These are phyloP conservation scores for Amanita muscaria DNA, from an alignment of 768 basidiomycete genomes.

Conservation along the genomic window DNA sequence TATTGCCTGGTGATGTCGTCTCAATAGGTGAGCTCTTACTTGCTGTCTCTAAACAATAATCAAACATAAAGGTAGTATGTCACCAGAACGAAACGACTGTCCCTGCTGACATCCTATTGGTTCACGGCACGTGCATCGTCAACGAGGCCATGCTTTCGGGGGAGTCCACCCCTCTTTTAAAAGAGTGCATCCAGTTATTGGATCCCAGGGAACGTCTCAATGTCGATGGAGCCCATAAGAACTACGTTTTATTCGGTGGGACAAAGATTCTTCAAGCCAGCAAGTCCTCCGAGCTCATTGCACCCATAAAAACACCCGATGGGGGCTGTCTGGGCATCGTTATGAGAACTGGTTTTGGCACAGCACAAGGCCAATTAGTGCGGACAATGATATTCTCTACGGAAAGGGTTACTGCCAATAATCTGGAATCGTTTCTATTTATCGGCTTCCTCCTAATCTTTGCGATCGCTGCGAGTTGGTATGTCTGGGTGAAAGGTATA, in stretches of 20 bases:
- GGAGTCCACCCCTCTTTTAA: constrained; percentile 93
- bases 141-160: constrained; percentile 99
- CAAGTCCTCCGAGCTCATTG: constrained; percentile 37
- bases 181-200: constrained; percentile 87
- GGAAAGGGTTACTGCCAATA: constrained; percentile 94
- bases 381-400: constrained; percentile 99
- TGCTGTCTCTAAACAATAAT: background rate
- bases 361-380: constrained; percentile 93
- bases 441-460: constrained; percentile 97
- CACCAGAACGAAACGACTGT: constrained; percentile 76
- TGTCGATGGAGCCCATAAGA: constrained; percentile 81
- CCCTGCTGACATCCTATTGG: constrained; percentile 88
- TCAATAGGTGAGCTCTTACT: constrained; percentile 43
- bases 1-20: constrained; percentile 89
- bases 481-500: constrained; percentile 92
- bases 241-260: constrained; percentile 85
- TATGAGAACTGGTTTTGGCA: constrained; percentile 93
- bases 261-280: constrained; percentile 93
- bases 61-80: constrained; percentile 35
- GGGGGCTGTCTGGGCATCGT: constrained; percentile 90
- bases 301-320: constrained; percentile 68
- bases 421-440: constrained; percentile 91
- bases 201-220: constrained; percentile 70
- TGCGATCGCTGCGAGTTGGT: constrained; percentile 95
- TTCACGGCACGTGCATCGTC: constrained; percentile 90